phyloP scores from a whole-genome alignment of 768 basidiomycete genomes.

The Rhizopogon vesiculosus region DNA sequence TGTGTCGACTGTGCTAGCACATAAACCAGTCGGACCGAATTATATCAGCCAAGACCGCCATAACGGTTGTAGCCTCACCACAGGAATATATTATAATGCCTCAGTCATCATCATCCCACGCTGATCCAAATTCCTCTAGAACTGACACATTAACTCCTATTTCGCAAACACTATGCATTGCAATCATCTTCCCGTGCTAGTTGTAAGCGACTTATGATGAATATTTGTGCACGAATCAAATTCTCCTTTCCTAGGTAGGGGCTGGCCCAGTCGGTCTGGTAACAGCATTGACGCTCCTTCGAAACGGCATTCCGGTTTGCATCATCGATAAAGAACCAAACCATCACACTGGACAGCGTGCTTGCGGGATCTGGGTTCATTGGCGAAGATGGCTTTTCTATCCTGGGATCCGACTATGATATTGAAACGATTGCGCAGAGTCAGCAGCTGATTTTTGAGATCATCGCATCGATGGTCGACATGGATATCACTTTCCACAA shows the following conservation, averaged over 20 bases:
- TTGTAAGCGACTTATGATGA: too few relatives aligned
- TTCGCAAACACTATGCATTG: too few relatives aligned
- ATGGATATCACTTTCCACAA: slow-evolving; percentile 22
- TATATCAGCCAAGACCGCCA: too few relatives aligned
- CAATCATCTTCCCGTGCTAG: too few relatives aligned
- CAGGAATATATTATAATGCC: too few relatives aligned
- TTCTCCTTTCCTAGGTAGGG: neutral
- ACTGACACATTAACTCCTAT: too few relatives aligned
- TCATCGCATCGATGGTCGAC: slow-evolving; percentile 13
- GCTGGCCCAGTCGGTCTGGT: slow-evolving; percentile 5
- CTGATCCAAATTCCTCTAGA: too few relatives aligned
- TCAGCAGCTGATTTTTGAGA: slow-evolving; percentile 13
- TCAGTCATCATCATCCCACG: too few relatives aligned
- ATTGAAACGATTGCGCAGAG: slow-evolving; percentile 10
- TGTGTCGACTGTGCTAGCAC: too few relatives aligned
- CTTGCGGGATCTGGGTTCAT: slow-evolving; percentile 30
- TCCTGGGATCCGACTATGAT: slow-evolving; percentile 20
- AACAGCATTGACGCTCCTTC: slow-evolving; percentile 5
- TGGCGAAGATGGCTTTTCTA: slow-evolving; percentile 24
- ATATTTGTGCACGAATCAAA: too few relatives aligned
- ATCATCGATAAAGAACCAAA: slow-evolving; percentile 11
- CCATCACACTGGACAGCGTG: slow-evolving; percentile 33
- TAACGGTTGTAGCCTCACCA: too few relatives aligned
- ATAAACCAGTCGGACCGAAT: too few relatives aligned
- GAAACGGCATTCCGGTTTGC: neutral